Evolutionary conservation across 768 basidiomycete species (phyloP), one percentile per base, ranked within the genome.

Genomic region (Kwoniella sp.): DNA sequence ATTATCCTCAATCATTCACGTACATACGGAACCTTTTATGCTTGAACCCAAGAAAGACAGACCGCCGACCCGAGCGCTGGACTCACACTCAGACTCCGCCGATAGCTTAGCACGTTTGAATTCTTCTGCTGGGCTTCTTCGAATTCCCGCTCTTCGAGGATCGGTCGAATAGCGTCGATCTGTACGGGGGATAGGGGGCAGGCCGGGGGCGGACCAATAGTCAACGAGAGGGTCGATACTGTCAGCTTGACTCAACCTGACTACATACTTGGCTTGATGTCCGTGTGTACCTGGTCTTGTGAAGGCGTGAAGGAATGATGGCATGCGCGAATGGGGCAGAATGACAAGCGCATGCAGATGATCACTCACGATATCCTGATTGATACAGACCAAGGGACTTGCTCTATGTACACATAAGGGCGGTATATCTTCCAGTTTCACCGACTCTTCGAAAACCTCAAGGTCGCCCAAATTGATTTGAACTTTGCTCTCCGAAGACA

Each of bases 141-240:
- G 61, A 65, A 79, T 55, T 79, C 77, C 28, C 79, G 58, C 38
- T 73, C 72, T 51, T 72, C 65, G 38, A 71, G 76, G 22, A 80
- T 79, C 22, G 79, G 79, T 52, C 74, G 77, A 58, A 80, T 79
- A 0, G 79, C 79, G 59, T 77, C 67, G 52, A 80, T 74, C 79
- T 80, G n/a, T n/a, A n/a, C n/a, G 12, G 17, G 17, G 31, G 30
- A 37, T 5, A 37, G 34, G 34, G n/a, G n/a, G 34, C 34, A 37
- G 34, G 34, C 5, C 34, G 34, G 23, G 26, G 20, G 13, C n/a
- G 13, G n/a, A n/a, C n/a, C n/a, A n/a, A n/a, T n/a, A n/a, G 9
- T 41, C 31, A 17, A n/a, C n/a, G n/a, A n/a, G n/a, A n/a, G n/a
- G n/a, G n/a, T n/a, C n/a, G n/a, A n/a, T n/a, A n/a, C n/a, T n/a